Conservation (phyloP, 768 basidiomycete species). For the Udeniomyces megalosporus region DNA sequence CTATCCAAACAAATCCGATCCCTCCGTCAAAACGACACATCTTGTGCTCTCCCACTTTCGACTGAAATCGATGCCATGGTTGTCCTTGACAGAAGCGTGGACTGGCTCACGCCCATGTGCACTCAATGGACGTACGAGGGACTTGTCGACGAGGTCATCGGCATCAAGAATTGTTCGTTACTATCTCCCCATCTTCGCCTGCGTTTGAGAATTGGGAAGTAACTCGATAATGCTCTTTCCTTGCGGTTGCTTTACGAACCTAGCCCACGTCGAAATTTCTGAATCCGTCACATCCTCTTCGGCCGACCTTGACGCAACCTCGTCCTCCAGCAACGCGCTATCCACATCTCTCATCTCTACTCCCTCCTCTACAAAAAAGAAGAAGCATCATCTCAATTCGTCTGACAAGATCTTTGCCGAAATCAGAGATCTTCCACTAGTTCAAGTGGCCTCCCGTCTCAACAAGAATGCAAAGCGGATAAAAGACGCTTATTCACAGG, state of each 20-base stretch:
- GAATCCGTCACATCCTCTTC: constrained; percentile 24
- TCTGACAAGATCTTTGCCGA: constrained; percentile 50
- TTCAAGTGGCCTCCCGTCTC: constrained; percentile 63
- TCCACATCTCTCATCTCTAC: constrained; percentile 22
- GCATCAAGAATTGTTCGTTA: constrained; percentile 67
- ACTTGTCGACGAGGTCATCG: constrained; percentile 78
- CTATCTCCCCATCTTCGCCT: not conserved
- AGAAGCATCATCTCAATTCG: constrained; percentile 65
- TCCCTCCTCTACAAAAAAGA: constrained; percentile 47
- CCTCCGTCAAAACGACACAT: constrained; percentile 33
- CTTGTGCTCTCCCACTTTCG: constrained; percentile 31
- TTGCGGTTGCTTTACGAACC: not conserved
- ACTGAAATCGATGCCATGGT: constrained; percentile 70
- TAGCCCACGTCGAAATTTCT: constrained; percentile 34
- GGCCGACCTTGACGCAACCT: constrained; percentile 35
- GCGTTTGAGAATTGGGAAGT: too few relatives aligned
- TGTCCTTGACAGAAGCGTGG: constrained; percentile 72
- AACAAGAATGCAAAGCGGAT: constrained; percentile 66
- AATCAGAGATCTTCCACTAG: constrained; percentile 80
- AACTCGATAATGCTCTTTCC: not conserved
- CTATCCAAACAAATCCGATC: constrained; percentile 55
- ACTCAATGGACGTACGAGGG: constrained; percentile 96
- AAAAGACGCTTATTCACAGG: constrained; percentile 77
- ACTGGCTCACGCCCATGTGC: constrained; percentile 87
- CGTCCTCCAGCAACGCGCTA: constrained; percentile 34